These are phyloP conservation scores for Mediolabrus comicus DNA, from an alignment of 108 stramenopile genomes.

Conservation along the genomic window DNA sequence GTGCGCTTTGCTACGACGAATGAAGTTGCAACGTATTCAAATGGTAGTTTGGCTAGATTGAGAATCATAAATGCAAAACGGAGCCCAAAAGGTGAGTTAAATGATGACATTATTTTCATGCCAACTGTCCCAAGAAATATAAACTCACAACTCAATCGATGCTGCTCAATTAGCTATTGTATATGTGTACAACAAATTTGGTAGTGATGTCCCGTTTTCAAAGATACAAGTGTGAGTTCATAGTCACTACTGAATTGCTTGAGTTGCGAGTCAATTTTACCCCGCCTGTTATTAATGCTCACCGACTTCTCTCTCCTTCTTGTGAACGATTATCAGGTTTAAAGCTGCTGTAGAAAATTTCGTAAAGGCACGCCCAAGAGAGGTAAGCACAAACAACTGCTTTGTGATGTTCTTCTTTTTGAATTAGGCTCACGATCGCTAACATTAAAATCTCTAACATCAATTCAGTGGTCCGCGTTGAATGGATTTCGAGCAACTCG, in stretches of 20 bases:
- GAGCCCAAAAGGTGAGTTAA: conserved; percentile 7
- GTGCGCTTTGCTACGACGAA: conserved; percentile 50
- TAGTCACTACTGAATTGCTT: no score
- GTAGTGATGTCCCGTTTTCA: conserved; percentile 31
- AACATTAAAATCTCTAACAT: neutral
- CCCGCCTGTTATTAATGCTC: no score
- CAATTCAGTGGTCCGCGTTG: conserved; percentile 32
- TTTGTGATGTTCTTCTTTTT: neutral
- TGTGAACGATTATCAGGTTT: no score
- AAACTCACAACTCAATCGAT: no score
- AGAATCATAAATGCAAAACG: conserved; percentile 36
- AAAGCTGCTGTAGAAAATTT: conserved; percentile 31
- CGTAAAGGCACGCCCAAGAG: conserved; percentile 41
- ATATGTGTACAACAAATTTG: conserved; percentile 45
- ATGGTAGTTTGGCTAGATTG: conserved; percentile 35
- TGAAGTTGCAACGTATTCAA: conserved; percentile 43
- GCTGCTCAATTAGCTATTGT: conserved; percentile 2
- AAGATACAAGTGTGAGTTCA: conserved; percentile 33
- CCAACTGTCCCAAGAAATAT: conserved; percentile 5
- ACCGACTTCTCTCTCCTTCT: no score
- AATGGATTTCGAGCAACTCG: conserved; percentile 47
- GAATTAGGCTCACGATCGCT: neutral
- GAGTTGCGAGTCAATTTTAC: no score
- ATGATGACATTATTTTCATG: no score
- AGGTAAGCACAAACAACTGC: conserved; percentile 25